A percentile compares a stretch with the other conserved stretches of the same genome.
These are phyloP conservation scores for Silene latifolia DNA, from an alignment of 148 eudicot genomes.

Conservation along the genomic window DNA sequence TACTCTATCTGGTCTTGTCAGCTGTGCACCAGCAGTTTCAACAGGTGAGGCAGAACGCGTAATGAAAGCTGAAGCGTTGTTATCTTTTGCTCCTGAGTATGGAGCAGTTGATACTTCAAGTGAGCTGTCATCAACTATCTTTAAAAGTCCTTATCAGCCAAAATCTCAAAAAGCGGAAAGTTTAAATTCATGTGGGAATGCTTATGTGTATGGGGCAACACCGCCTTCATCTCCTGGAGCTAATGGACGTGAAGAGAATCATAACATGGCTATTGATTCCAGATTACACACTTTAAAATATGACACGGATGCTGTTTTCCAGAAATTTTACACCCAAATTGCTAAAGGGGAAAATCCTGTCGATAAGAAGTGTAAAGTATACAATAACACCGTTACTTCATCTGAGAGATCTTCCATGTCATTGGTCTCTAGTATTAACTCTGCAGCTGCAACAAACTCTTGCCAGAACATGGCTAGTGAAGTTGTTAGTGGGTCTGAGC, in stretches of 20 bases:
- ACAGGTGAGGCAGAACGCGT: constrained; percentile 66
- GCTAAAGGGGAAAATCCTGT: constrained; percentile 45
- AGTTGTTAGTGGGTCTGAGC: constrained; percentile 38
- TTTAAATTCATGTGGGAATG: constrained; percentile 65
- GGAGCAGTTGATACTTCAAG: constrained; percentile 81
- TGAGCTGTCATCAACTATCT: constrained; percentile 63
- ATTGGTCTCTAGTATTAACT: constrained; percentile 43
- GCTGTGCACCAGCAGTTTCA: constrained; percentile 42
- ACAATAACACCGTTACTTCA: constrained; percentile 33
- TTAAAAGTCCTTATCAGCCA: constrained; percentile 78
- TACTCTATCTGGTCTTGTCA: constrained; percentile 43
- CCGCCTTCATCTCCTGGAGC: constrained; percentile 76
- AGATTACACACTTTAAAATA: constrained; percentile 47
- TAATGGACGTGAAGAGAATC: constrained; percentile 58
- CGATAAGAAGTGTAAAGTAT: constrained; percentile 29
- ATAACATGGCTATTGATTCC: constrained; percentile 32
- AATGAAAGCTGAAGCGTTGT: constrained; percentile 81
- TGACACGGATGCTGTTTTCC: constrained; percentile 33
- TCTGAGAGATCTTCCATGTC: constrained; percentile 39
- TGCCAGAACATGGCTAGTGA: constrained; percentile 34
- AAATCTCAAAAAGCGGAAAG: constrained; percentile 64
- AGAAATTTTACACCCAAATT: constrained; percentile 58
- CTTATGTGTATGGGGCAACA: constrained; percentile 74
- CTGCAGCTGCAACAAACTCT: constrained; percentile 35
- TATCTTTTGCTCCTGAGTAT: constrained; percentile 94